Percentiles rank a stretch among this genome's conserved stretches.
Conservation (phyloP, 768 basidiomycete species). For the Rhodotorula graminis region DNA sequence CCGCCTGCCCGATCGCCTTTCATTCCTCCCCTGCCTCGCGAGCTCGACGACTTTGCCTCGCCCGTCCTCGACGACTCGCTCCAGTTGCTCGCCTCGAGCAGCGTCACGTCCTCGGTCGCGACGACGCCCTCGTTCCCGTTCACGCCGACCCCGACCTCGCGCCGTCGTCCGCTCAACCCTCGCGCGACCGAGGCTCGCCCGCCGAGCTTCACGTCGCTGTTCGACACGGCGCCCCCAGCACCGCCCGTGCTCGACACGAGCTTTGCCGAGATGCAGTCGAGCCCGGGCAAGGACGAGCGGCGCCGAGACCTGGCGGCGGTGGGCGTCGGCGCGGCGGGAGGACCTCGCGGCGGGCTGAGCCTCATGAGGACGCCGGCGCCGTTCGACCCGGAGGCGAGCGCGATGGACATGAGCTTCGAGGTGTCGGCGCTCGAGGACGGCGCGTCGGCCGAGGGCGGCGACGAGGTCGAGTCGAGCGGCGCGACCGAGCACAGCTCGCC, state of each 20-base stretch:
- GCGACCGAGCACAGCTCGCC: neutral
- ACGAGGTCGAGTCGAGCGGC: neutral
- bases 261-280: neutral
- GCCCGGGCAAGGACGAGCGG: neutral
- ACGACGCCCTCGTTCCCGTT: neutral
- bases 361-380: slow-evolving; percentile 23
- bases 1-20: too few relatives aligned
- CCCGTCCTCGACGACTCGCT: neutral
- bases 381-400: slow-evolving; percentile 29
- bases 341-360: neutral
- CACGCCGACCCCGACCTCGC: neutral
- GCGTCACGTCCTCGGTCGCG: neutral
- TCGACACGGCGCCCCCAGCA: slow-evolving; percentile 26
- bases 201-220: slow-evolving; percentile 19
- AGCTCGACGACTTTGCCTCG: neutral
- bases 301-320: neutral
- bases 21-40: neutral
- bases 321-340: neutral
- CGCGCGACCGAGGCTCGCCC: neutral
- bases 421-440: neutral
- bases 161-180: neutral
- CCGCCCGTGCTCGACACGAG: neutral
- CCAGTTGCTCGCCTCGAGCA: neutral
- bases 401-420: slow-evolving; percentile 33
- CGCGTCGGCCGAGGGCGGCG: neutral